Conservation (phyloP, 2,329 filamentous ascomycete species). For the Fusarium sp. region DNA sequence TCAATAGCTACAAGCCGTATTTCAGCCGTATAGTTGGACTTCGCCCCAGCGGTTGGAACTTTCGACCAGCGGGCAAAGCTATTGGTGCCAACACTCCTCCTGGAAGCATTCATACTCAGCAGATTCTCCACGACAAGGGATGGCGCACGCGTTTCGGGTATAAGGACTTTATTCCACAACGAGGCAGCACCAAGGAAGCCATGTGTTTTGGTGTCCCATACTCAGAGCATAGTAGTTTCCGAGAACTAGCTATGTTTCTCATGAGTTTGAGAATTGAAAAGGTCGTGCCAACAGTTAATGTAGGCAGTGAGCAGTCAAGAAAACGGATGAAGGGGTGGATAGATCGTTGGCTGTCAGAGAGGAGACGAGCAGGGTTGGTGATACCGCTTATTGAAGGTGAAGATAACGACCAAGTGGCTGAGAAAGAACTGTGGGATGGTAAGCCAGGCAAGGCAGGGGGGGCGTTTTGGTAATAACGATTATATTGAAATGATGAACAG, state of each 20-base stretch:
- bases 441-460: constrained; percentile 54
- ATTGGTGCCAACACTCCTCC: constrained; percentile 67
- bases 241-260: constrained; percentile 93
- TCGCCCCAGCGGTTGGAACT: constrained; percentile 94
- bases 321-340: constrained; percentile 74
- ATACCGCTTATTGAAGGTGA: constrained; percentile 57
- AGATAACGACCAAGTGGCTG: constrained; percentile 48
- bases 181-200: constrained; percentile 84
- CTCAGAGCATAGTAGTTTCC: constrained; percentile 93
- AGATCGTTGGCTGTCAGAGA: constrained; percentile 71
- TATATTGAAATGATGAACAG: constrained; percentile 4
- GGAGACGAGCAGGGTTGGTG: constrained; percentile 66
- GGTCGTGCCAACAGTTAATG: constrained; percentile 93
- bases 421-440: constrained; percentile 54
- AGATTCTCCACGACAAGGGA: constrained; percentile 67
- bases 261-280: constrained; percentile 88
- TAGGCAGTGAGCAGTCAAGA: constrained; percentile 68
- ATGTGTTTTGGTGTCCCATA: constrained; percentile 96
- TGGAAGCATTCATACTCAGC: constrained; percentile 61
- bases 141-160: constrained; percentile 83
- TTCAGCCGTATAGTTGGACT: constrained; percentile 92
- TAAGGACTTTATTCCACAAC: constrained; percentile 80
- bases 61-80: constrained; percentile 72
- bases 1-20: constrained; percentile 80
- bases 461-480: constrained; percentile 53